Conservation (phyloP, 1,284 basidiomycete genomes). For the Puccinia coronata region DNA sequence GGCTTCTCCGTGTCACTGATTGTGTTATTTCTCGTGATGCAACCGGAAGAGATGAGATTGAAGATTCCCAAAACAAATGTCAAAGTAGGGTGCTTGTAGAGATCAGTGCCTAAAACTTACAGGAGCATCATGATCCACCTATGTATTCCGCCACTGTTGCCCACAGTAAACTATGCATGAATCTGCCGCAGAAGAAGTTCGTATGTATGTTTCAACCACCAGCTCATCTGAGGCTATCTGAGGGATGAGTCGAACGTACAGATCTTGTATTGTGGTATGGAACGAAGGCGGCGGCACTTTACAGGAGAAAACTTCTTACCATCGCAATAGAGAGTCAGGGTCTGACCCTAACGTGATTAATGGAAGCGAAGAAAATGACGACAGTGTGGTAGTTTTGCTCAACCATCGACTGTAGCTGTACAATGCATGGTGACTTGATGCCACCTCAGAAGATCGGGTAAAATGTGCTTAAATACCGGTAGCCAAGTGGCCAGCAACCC, state of each 20-base stretch:
- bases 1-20: too few relatives aligned
- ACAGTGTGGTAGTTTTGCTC: background rate
- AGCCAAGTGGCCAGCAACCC: too few relatives aligned
- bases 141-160: too few relatives aligned
- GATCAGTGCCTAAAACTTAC: too few relatives aligned
- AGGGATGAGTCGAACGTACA: slow-evolving; percentile 2
- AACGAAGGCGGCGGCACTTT: background rate
- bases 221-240: background rate
- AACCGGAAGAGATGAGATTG: too few relatives aligned
- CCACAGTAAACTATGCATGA: too few relatives aligned
- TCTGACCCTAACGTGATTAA: slow-evolving; percentile 6
- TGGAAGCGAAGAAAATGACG: background rate
- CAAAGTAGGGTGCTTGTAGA: too few relatives aligned
- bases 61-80: too few relatives aligned
- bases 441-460: background rate
- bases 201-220: too few relatives aligned
- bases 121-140: too few relatives aligned
- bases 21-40: too few relatives aligned
- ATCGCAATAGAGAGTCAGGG: slow-evolving; percentile 17
- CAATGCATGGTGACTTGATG: background rate
- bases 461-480: background rate
- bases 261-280: background rate
- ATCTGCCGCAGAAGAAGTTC: too few relatives aligned
- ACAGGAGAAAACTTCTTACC: background rate
- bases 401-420: background rate